Percentiles rank a stretch among this genome's conserved stretches.
Evolutionary conservation across 1,284 basidiomycete species (phyloP).

Genomic region (Sporisorium iseilematis-ciliati): DNA sequence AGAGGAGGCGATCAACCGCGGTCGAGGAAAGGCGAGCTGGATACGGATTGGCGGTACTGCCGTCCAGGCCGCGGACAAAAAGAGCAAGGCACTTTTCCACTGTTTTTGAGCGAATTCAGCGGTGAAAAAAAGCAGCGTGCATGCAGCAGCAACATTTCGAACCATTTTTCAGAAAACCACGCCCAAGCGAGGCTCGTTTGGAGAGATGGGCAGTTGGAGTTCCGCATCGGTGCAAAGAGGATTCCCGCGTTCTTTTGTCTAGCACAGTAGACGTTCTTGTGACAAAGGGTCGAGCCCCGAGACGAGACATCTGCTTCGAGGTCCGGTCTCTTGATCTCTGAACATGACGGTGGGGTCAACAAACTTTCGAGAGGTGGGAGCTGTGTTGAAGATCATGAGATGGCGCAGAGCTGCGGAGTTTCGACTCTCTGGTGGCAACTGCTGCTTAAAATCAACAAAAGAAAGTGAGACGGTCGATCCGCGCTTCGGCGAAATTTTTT

Average conservation of each 20-base stretch:
- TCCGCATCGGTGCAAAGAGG: slow-evolving; percentile 5
- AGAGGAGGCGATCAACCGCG: background rate
- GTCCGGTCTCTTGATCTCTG: no score
- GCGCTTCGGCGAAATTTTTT: no score
- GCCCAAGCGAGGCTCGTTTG: slow-evolving; percentile 9
- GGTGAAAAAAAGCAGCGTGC: background rate
- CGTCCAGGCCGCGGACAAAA: background rate
- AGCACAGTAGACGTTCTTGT: background rate
- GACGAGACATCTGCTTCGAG: no score
- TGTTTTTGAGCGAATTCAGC: slow-evolving; percentile 2
- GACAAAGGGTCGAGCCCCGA: background rate
- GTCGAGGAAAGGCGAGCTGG: background rate
- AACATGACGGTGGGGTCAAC: no score
- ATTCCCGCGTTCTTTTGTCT: background rate
- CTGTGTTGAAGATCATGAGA: no score
- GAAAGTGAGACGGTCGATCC: no score
- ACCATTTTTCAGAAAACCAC: background rate
- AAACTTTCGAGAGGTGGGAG: no score
- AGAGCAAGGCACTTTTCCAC: background rate
- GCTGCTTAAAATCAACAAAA: no score
- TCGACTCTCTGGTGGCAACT: background rate
- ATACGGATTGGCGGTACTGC: no score
- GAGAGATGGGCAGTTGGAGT: background rate
- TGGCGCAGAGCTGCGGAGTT: no score
- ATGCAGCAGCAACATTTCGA: slow-evolving; percentile 2